Base-by-base conservation (phyloP, 768 basidiomycete species). In the Pleurotus salmoneostramineus region DNA sequence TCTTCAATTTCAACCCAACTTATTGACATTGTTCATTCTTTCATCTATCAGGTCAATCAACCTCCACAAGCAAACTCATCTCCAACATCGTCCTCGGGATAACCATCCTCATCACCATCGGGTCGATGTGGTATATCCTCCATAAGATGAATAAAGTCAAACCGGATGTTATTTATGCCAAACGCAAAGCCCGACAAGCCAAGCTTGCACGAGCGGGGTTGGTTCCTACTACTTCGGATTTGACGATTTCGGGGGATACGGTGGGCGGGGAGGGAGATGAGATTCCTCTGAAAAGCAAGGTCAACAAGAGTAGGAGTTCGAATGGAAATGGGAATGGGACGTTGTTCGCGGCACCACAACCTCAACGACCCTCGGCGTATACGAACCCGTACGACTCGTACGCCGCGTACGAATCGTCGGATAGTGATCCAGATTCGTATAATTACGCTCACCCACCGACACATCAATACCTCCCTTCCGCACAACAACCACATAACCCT, bases 101-200 rank as follows among this genome's bases (percentile, higher is more conserved):
- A 40, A 92, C 92, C 0, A 67, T 85, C 37, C 43, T 92, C 15
- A 82, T 95, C 61, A 95, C 94, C 0, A 47, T 90, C 52, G 68
- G 73, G 27, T 89, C 94, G 0, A 87, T 89, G 78, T 95, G 91
- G 90, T 95, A 89, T 68, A 91, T 96, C 63, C 81, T 81, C 62
- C 77, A 70, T 54, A 67, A 84, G 69, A 91, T 96, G 82, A 83
- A 85, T 69, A 72, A 76, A 55, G 83, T 78, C 36, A 91, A 90
- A 65, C 82, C 83, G 4, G 68, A 72, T 3, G 79, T 91, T n/a
- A 84, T 92, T 52, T 83, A 89, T 58, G 82, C 78, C 8, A 75
- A 86, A 40, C 82, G 88, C 46, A 90, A 91, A 67, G 87, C 86
- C 11, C 87, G 86, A 12, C 86, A 87, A 78, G 75, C 68, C 17